Evolutionary conservation across 2,329 filamentous ascomycete genomes (phyloP), one percentile per base, ranked within the genome.

Genomic region (Dendrostoma leiphaemia): DNA sequence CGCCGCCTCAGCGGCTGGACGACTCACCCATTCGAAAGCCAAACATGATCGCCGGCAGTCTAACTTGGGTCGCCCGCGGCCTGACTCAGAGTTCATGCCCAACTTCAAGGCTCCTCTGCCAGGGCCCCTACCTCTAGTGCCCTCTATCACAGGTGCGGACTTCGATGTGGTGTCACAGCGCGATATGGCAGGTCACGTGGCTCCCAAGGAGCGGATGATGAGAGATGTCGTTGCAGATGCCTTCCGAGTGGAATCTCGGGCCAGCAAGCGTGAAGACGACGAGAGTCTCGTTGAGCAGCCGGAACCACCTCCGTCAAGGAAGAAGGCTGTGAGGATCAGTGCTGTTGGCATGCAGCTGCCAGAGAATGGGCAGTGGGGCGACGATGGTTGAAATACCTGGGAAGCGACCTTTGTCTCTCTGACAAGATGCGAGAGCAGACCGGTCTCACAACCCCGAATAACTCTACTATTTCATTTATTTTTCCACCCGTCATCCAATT

Each of bases 251-350:
- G 67, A 69, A 53, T 70, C 69, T 13, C 44, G 21, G 13, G 24
- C 17, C 28, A 63, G 68, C 38, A 48, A 32, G 17, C n/a, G 61
- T 60, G 29, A 63, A 63, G 28, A 52, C 29, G 34, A 51, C 3
- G 46, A 49, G 15, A 10, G 28, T 7, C 6, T 19, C 28, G 8
- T 46, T 9, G 13, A 26, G 13, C 38, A 24, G 38, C 12, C 21
- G 13, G 28, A n/a, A n/a, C 57, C 59, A 24, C 51, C 60, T 35
- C 56, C 64, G 19, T 61, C 62, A 28, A 62, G 63, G n/a, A 71
- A 68, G 57, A 68, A 67, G 54, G 64, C 65, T 15, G 63, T 69
- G 15, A 61, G 69, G 41, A 63, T 71, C 58, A 71, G 69, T 40
- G 69, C 69, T 2, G 69, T 71, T n/a, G 69, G 69, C 2, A 59